phyloP scores from a whole-genome alignment of 2,329 filamentous ascomycete species.

The Herpotrichia juniperi region DNA sequence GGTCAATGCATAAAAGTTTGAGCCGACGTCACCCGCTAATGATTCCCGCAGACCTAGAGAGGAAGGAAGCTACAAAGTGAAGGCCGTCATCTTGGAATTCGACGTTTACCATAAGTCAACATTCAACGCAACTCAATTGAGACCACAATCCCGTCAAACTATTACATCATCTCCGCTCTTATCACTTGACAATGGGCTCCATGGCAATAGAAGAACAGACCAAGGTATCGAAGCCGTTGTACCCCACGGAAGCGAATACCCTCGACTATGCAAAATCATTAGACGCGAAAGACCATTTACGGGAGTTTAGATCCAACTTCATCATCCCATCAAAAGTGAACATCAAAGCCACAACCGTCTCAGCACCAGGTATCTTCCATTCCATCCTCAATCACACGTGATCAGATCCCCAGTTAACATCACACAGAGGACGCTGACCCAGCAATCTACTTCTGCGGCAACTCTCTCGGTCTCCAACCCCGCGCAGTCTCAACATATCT shows the following conservation, averaged over 20 bases:
- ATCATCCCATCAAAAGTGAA: slow-evolving; percentile 76
- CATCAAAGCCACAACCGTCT: slow-evolving; percentile 65
- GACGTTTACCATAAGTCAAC: background rate
- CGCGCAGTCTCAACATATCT: slow-evolving; percentile 70
- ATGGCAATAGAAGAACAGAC: background rate
- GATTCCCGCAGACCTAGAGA: background rate
- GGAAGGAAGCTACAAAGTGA: background rate
- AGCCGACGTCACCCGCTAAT: background rate
- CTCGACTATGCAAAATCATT: slow-evolving; percentile 33
- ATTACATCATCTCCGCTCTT: background rate
- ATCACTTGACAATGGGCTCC: background rate
- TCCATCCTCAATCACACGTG: background rate
- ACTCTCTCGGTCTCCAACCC: slow-evolving; percentile 86
- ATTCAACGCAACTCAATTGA: background rate
- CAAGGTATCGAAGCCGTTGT: background rate
- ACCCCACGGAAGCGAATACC: slow-evolving; percentile 9
- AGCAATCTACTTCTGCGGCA: slow-evolving; percentile 83
- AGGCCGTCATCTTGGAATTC: background rate
- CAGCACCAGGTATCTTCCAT: background rate
- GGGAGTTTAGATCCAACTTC: slow-evolving; percentile 67
- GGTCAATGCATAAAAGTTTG: background rate
- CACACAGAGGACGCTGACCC: slow-evolving; percentile 38
- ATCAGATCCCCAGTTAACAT: background rate
- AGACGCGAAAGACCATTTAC: slow-evolving; percentile 42
- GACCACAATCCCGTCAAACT: too few species aligned